A percentile compares a stretch with the other conserved stretches of the same genome.
phyloP scores from a whole-genome alignment of 1,284 basidiomycete species.

The Taiwanofungus camphoratus region DNA sequence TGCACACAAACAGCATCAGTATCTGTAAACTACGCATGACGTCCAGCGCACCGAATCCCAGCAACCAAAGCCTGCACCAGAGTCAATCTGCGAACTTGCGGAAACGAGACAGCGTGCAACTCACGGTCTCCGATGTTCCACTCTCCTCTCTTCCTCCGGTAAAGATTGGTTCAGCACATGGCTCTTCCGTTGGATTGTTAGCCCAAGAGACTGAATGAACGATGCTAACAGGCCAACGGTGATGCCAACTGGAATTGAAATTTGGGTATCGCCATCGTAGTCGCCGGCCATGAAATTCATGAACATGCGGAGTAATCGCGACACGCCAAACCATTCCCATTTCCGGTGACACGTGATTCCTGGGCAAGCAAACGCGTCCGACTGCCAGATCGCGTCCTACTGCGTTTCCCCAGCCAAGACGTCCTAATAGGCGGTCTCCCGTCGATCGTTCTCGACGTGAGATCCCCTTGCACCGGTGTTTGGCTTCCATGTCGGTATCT shows the following conservation, averaged over 20 bases:
- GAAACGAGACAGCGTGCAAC: conserved; percentile 26
- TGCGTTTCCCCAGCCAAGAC: too few species aligned
- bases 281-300: conserved; percentile 19
- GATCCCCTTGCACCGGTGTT: too few species aligned
- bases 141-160: conserved; percentile 56
- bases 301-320: conserved; percentile 2
- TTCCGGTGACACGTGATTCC: too few species aligned
- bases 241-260: conserved; percentile 55
- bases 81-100: conserved; percentile 7
- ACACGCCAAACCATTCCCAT: too few species aligned
- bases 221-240: conserved; percentile 80
- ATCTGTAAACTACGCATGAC: not conserved
- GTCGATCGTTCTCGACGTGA: too few species aligned
- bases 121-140: conserved; percentile 77
- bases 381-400: too few species aligned
- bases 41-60: conserved; percentile 63
- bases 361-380: too few species aligned
- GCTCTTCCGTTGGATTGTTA: conserved; percentile 93
- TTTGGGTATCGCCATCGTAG: conserved; percentile 22
- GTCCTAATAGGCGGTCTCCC: too few species aligned
- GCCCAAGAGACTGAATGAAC: conserved; percentile 85
- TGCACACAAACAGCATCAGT: conserved; percentile 19
- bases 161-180: conserved; percentile 82
- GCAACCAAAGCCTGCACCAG: conserved; percentile 64
- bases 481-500: too few species aligned